Evolutionary conservation across 345 rosid genomes (phyloP).

Genomic region (Pistacia integerrima): DNA sequence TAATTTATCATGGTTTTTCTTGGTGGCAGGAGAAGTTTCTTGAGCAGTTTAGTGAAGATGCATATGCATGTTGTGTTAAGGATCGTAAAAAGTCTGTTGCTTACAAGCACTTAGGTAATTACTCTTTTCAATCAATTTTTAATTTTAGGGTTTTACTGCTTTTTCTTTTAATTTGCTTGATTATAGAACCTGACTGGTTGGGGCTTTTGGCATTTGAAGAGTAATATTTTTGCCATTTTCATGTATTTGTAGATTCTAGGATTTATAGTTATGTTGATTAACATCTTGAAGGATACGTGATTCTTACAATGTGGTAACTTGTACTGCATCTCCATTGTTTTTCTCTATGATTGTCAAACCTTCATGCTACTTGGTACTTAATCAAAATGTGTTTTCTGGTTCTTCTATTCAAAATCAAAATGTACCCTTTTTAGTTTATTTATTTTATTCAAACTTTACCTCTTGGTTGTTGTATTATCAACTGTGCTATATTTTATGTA

Average conservation of each 20-base stretch:
- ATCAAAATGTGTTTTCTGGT: conserved; percentile 2
- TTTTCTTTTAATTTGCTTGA: background rate
- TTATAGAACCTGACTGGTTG: background rate
- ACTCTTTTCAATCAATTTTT: background rate
- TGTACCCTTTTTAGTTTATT: background rate
- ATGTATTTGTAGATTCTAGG: background rate
- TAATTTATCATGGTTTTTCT: conserved; percentile 7
- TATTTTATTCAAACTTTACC: background rate
- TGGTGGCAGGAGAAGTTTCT: conserved; percentile 71
- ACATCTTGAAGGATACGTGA: background rate
- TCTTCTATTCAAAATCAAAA: background rate
- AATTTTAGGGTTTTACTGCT: background rate
- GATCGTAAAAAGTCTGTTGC: conserved; percentile 63
- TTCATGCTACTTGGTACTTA: background rate
- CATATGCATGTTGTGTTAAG: conserved; percentile 44
- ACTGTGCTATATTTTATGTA: background rate
- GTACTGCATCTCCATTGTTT: background rate
- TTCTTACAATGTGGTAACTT: background rate
- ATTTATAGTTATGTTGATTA: background rate
- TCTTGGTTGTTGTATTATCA: background rate
- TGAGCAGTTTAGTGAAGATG: conserved; percentile 65
- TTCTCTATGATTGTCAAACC: background rate
- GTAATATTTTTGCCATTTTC: background rate
- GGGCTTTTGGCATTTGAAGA: background rate
- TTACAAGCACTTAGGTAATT: conserved; percentile 74